These are phyloP conservation scores for Lactarius tabidus DNA, from an alignment of 768 basidiomycete genomes.

Conservation along the genomic window DNA sequence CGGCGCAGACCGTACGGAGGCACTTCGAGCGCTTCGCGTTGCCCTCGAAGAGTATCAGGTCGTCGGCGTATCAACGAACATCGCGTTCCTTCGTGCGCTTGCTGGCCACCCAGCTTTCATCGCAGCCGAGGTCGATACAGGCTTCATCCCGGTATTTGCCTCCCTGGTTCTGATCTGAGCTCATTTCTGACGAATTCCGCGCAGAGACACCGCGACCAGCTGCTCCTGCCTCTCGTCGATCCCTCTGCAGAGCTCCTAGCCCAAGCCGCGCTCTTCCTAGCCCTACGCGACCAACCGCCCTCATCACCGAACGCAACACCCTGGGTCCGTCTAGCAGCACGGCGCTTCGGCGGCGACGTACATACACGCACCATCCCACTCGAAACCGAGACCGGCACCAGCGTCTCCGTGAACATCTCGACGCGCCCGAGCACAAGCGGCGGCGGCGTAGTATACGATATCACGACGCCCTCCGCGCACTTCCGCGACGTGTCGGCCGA, in stretches of 20 bases:
- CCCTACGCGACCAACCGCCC: conserved; percentile 55
- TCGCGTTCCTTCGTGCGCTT: conserved; percentile 79
- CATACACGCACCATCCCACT: conserved; percentile 60
- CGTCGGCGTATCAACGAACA: conserved; percentile 87
- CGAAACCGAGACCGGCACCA: conserved; percentile 50
- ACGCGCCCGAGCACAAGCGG: conserved; percentile 38
- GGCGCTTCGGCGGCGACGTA: conserved; percentile 73
- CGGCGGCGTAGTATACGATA: conserved; percentile 38
- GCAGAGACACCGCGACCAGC: conserved; percentile 78
- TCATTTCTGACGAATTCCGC: not conserved
- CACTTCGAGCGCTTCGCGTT: conserved; percentile 70
- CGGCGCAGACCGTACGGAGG: conserved; percentile 79
- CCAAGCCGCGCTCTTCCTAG: conserved; percentile 74
- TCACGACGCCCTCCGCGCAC: conserved; percentile 48
- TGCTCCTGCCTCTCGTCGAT: conserved; percentile 65
- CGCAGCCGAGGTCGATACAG: conserved; percentile 80
- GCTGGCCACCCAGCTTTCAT: conserved; percentile 78
- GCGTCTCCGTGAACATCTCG: conserved; percentile 40
- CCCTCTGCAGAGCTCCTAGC: conserved; percentile 65
- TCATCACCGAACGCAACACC: conserved; percentile 40
- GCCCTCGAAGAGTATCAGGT: conserved; percentile 88
- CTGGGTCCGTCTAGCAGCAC: conserved; percentile 66
- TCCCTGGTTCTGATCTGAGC: not conserved
- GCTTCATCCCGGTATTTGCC: conserved; percentile 75
- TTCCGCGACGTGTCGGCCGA: conserved; percentile 48